Base-by-base conservation (phyloP, 2,329 filamentous ascomycete genomes). In the Cyphellophora europaea region DNA sequence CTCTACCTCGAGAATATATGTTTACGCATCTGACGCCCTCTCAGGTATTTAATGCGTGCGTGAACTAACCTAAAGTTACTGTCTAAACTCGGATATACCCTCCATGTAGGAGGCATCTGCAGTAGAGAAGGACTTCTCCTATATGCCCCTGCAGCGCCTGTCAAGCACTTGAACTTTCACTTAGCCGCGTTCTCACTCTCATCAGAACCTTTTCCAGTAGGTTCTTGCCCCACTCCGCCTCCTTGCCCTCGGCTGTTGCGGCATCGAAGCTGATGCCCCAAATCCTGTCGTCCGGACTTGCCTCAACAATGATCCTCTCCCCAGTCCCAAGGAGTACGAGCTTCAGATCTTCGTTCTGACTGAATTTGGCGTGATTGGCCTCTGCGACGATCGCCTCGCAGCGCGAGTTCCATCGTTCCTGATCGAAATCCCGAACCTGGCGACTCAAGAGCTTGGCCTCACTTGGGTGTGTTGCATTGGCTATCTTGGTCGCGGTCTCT, bases 261-360 rank as follows among this genome's bases (percentile, higher is more conserved):
- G 43, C 46, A 27, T 50, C 49, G 41, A 53, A 58, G 1, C 55
- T 54, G 17, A 58, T 48, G 1, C 55, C 55, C 55, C 55, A 58
- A 19, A 57, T 48, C 34, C 51, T 38, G 46, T 59, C 56, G 25
- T 45, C 48, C 6, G 55, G 56, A 47, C 56, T 59, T 2, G 55
- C 50, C 44, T 59, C 56, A 2, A 56, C 53, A 12, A 59, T 30
- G 30, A 51, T 43, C 19, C 49, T 48, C 11, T 51, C 41, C 11
- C 49, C 54, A 3, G 56, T 58, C 16, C 35, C 50, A 30, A 57
- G 30, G 30, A 59, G 42, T 3, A 49, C 32, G 21, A 38, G 30
- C 27, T 47, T 47, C 6, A 55, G 37, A 4, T 53, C 40, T 28
- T 49, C 42, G 27, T 53, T 49, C 36, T 58, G 55, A 5, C 42